These are phyloP conservation scores for Trichoderma koningii DNA, from an alignment of 2,329 filamentous ascomycete genomes.

Conservation along the genomic window DNA sequence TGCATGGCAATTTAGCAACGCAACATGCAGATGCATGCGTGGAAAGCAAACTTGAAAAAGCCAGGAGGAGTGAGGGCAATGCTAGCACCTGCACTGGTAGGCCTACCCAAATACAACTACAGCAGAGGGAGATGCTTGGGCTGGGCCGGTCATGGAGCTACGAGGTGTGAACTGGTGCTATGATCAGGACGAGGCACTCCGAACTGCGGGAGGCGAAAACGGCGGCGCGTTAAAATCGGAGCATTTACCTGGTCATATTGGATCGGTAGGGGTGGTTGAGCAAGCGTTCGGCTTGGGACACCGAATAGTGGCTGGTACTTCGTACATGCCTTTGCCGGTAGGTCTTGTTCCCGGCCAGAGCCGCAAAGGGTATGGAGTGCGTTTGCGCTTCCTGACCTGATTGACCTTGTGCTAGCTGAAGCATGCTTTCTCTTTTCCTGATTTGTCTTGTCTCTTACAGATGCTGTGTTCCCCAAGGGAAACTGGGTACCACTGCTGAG, in stretches of 20 bases:
- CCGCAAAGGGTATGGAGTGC: conserved; percentile 11
- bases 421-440: conserved; percentile 22
- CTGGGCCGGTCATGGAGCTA: not conserved
- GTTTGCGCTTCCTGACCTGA: not conserved
- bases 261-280: not conserved
- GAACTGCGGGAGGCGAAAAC: conserved; percentile 8
- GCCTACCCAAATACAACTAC: no score
- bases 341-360: conserved; percentile 1
- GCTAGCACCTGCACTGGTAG: not conserved
- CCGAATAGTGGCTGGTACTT: not conserved
- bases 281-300: conserved; percentile 10
- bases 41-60: not conserved
- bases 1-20: conserved; percentile 12
- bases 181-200: conserved; percentile 5
- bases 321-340: not conserved
- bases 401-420: conserved; percentile 14
- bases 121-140: not conserved
- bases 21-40: conserved; percentile 17
- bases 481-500: not conserved
- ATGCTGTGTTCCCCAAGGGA: not conserved
- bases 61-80: conserved; percentile 6
- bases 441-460: conserved; percentile 9
- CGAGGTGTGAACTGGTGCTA: no score
- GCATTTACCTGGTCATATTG: not conserved
- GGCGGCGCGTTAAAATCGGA: conserved; percentile 3